phyloP scores from a whole-genome alignment of 345 rosid species.

The Ailanthus altissimus region DNA sequence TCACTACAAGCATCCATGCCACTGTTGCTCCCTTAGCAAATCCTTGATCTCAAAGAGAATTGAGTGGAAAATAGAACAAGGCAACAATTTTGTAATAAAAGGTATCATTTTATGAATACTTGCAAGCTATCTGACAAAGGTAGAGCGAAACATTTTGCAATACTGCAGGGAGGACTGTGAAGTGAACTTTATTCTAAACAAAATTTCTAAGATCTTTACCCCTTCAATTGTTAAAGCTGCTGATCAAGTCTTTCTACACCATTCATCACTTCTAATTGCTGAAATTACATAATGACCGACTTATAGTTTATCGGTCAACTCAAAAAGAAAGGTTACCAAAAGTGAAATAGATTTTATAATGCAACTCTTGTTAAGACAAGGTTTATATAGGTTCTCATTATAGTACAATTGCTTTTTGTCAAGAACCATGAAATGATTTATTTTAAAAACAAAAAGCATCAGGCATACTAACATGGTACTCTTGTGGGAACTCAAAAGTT shows the following conservation, averaged over 20 bases:
- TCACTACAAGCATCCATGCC: constrained; percentile 11
- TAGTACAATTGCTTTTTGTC: not conserved
- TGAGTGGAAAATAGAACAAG: not conserved
- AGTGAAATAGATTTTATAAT: not conserved
- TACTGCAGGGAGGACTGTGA: not conserved
- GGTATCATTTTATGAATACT: not conserved
- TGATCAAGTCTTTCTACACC: not conserved
- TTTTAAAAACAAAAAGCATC: not conserved
- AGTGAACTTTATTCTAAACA: not conserved
- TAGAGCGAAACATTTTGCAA: not conserved
- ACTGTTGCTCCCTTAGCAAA: not conserved
- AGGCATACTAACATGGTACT: not conserved
- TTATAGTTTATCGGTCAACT: not conserved
- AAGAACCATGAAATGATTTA: not conserved
- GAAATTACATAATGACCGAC: not conserved
- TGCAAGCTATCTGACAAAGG: not conserved
- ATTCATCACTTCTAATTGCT: not conserved
- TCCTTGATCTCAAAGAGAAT: not conserved
- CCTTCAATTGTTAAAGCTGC: not conserved
- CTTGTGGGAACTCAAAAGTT: not conserved
- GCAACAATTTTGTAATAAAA: constrained; percentile 3
- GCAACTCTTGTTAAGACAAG: not conserved
- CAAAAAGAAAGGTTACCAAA: not conserved
- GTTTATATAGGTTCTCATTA: not conserved
- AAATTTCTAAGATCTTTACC: not conserved